These are phyloP conservation scores for Dissophora globulifera DNA, from an alignment of 192 early-diverging fungal species.

Conservation along the genomic window DNA sequence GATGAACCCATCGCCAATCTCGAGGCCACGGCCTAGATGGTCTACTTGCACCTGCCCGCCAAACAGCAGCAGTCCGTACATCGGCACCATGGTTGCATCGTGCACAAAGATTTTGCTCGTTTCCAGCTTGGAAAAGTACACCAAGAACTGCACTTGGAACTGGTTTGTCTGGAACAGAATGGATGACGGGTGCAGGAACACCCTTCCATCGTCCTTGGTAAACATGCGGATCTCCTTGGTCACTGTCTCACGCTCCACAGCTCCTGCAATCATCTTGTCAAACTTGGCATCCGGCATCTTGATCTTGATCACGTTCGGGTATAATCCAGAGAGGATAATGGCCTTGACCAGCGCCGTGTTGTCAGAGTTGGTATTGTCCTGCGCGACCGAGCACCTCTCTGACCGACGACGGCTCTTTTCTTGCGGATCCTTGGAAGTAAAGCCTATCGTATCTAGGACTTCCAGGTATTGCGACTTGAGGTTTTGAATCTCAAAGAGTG, in stretches of 20 bases:
- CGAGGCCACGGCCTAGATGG: conserved; percentile 71
- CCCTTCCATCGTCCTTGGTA: conserved; percentile 70
- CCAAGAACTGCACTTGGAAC: conserved; percentile 73
- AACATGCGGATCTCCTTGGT: conserved; percentile 81
- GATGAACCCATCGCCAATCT: conserved; percentile 68
- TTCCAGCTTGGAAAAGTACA: conserved; percentile 73
- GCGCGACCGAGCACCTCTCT: conserved; percentile 24
- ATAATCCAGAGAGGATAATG: conserved; percentile 82
- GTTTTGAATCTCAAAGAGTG: conserved; percentile 69
- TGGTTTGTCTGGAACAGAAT: conserved; percentile 69
- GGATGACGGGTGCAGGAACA: conserved; percentile 90
- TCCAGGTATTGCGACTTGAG: conserved; percentile 70
- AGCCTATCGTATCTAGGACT: conserved; percentile 68
- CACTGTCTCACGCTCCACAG: conserved; percentile 76
- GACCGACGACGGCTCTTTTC: conserved; percentile 15
- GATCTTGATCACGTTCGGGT: conserved; percentile 81
- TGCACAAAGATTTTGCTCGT: conserved; percentile 76
- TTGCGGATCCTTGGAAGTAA: conserved; percentile 47
- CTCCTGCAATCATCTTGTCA: conserved; percentile 75
- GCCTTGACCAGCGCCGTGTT: conserved; percentile 73
- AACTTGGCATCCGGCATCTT: conserved; percentile 78
- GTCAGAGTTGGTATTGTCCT: conserved; percentile 63
- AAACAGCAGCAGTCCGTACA: conserved; percentile 84
- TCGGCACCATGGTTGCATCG: conserved; percentile 71
- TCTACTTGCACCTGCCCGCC: conserved; percentile 82